A percentile compares a stretch with the other conserved stretches of the same genome.
These are phyloP conservation scores for Aspergillus sp. DNA, from an alignment of 2,329 filamentous ascomycete genomes.

Conservation along the genomic window DNA sequence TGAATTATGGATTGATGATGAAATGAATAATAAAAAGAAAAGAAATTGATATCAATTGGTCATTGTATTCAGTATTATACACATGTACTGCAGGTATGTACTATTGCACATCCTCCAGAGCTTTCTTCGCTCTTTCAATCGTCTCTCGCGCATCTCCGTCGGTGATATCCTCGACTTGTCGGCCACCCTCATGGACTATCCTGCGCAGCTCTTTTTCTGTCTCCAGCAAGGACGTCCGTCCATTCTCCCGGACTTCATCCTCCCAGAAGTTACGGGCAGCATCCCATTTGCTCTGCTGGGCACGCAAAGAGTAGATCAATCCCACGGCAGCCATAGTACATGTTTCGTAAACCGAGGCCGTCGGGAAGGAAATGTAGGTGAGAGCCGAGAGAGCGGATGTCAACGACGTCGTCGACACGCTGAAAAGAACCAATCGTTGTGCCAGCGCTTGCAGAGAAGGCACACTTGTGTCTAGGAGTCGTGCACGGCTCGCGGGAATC, in stretches of 20 bases:
- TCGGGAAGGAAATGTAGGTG: constrained; percentile 50
- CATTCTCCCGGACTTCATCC: constrained; percentile 52
- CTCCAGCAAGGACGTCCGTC: constrained; percentile 49
- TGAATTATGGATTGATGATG: constrained; percentile 8
- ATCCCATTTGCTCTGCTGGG: constrained; percentile 58
- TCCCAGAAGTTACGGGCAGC: constrained; percentile 49
- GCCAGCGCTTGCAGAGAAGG: constrained; percentile 68
- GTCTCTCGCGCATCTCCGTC: constrained; percentile 41
- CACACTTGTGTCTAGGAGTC: constrained; percentile 62
- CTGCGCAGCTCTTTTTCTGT: constrained; percentile 48
- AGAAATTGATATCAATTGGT: not conserved
- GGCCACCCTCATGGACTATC: constrained; percentile 43
- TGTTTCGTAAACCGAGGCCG: constrained; percentile 52
- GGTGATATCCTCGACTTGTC: constrained; percentile 26
- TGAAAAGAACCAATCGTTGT: constrained; percentile 70
- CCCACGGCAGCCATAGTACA: constrained; percentile 57
- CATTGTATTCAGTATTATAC: not conserved
- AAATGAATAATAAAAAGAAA: not conserved
- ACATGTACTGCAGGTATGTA: not conserved
- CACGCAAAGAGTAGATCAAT: constrained; percentile 51
- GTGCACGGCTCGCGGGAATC: constrained; percentile 66
- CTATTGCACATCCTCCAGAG: constrained; percentile 34
- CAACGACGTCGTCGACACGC: constrained; percentile 66
- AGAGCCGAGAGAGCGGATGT: constrained; percentile 53
- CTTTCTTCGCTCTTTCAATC: constrained; percentile 43